Evolutionary conservation across 176 grass and related monocot genomes (phyloP), one percentile per base, ranked within the genome.

Genomic region (Bolboschoenus planiculmis): DNA sequence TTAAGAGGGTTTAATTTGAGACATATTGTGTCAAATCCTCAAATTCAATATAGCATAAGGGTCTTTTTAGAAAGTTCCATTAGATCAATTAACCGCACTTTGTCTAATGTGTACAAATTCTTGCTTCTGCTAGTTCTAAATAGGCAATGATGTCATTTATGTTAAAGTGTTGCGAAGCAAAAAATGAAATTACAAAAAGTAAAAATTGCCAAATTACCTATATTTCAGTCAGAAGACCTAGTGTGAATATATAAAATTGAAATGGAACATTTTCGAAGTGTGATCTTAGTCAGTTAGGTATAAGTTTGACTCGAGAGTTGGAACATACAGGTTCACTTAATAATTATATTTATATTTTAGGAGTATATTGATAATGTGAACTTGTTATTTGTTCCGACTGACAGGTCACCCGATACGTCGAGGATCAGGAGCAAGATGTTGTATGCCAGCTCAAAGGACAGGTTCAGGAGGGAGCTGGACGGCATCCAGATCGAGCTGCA

Each of bases 361-460:
- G 31, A 35, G 63, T 37, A 18, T 67, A 37, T 36, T 37, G 63
- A n/a, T 9, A 37, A 31, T 31, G 26, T 66, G 33, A 67, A 67
- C 50, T 53, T 16, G 20, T 67, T 67, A 4, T 35, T 67, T 35
- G 30, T 67, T 36, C 16, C 37, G 4, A 36, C 33, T 67, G 63
- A 67, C 56, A 67, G 94, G 94, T 94, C 94, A 11, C 94, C 94
- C 0, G 70, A 84, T 16, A 54, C 26, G 0, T 85, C 94, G 21
- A 93, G 85, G 66, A 85, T 97, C 60, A 94, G 80, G 89, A 97
- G 91, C 84, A 97, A 97, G 91, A 97, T 97, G 94, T 51, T 91
- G 33, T 97, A 97, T 34, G 91, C 94, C 0, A 97, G 94, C 84
- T 93, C 94, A 0, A 93, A 90, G 64, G 43, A 86, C 5, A 88